Evolutionary conservation across 2,329 filamentous ascomycete species (phyloP).

Genomic region (Colletotrichum euphorbiae): DNA sequence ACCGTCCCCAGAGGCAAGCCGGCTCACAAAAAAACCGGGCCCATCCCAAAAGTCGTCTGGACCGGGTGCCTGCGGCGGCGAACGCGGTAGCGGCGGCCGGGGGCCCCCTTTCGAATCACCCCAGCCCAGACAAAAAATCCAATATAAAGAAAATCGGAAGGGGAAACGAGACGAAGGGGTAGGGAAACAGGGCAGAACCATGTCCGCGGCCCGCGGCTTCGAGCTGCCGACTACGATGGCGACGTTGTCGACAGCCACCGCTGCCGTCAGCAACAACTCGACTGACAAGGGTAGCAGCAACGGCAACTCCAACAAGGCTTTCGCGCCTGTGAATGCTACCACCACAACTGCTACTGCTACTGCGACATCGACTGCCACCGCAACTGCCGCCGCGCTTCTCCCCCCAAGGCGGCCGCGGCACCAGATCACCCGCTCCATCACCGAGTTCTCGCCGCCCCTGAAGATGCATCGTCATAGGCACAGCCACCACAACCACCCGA

Average conservation of each 20-base stretch:
- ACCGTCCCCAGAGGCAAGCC: slow-evolving; percentile 18
- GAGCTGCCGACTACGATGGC: slow-evolving; percentile 32
- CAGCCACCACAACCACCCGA: slow-evolving; percentile 51
- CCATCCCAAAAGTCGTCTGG: slow-evolving; percentile 30
- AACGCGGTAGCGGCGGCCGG: slow-evolving; percentile 23
- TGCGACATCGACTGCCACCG: slow-evolving; percentile 15
- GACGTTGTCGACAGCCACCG: slow-evolving; percentile 15
- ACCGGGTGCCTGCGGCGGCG: slow-evolving; percentile 13
- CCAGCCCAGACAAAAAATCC: background rate
- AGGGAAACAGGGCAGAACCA: slow-evolving; percentile 31
- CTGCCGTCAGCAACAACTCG: slow-evolving; percentile 25
- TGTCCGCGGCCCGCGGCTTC: slow-evolving; percentile 31
- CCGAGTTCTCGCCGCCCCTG: slow-evolving; percentile 63
- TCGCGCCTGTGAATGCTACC: background rate
- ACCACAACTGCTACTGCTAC: slow-evolving; percentile 12
- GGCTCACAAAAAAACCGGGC: slow-evolving; percentile 18
- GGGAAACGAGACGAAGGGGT: background rate
- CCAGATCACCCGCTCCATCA: slow-evolving; percentile 67
- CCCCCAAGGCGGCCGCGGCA: slow-evolving; percentile 52
- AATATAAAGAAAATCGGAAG: background rate
- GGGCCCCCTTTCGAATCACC: slow-evolving; percentile 1
- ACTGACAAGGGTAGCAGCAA: background rate
- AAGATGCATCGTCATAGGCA: slow-evolving; percentile 50
- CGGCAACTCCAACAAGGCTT: slow-evolving; percentile 6
- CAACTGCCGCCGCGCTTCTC: slow-evolving; percentile 22